Base-by-base conservation (phyloP, 2,329 filamentous ascomycete genomes). In the Cladophialophora chaetospira region DNA sequence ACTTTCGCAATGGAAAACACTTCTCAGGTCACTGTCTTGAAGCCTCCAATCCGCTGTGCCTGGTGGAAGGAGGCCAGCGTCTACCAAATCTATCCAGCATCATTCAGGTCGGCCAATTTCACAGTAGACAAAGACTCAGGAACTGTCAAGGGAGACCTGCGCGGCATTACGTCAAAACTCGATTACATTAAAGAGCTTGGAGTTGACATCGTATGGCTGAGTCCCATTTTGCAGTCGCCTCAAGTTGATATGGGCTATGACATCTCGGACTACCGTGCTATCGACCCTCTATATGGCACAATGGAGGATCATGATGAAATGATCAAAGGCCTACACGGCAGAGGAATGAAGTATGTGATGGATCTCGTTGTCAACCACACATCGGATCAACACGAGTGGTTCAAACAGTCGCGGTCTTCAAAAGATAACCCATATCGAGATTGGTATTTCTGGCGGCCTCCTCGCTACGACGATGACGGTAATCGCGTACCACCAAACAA, bases 401-500 rank as follows among this genome's bases (percentile, higher is more conserved):
- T 90, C 72, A 77, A 82, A 45, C 80, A 88, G 65, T 87, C 84
- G 1, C 77, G 83, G 45, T 80, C 80, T 31, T 84, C 82, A 31
- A 83, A 78, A 55, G 75, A 82, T 61, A 87, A 77, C 65, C 78
- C 84, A 5, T 88, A 88, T 67, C 77, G 87, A 1, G 80, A 88
- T 68, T 91, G 86, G 86, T 89, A 88, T 65, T 81, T 85, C 61
- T 76, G 74, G 76, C 76, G 66, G 55, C 80, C 81, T 1, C 77
- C 81, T 38, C 77, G 76, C 47, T 61, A 56, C 17, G 78, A 81
- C 58, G 76, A 76, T 5, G 69, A 71, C 19, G 88, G 87, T 2
- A 79, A 79, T 25, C 81, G 85, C 1, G 77, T 86, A 47, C 85
- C 88, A 0, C 88, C 89, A 0, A 92, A 89, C 63, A 92, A 93